These are phyloP conservation scores for Penstemon davidsonii DNA, from an alignment of 257 asterid genomes.

Conservation along the genomic window DNA sequence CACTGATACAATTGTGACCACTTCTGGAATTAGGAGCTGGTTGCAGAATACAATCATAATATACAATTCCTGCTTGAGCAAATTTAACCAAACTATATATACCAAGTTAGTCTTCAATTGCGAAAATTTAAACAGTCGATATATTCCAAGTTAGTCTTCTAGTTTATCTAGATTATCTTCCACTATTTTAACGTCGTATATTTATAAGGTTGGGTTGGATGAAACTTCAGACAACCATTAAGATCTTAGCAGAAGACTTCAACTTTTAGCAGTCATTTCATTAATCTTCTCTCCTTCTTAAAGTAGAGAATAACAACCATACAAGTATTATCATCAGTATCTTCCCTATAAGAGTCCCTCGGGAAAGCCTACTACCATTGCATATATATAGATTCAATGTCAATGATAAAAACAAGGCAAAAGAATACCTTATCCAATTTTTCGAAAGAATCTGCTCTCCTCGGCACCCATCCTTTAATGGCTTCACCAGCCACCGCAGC, in stretches of 20 bases:
- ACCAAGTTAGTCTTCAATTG: conserved; percentile 3
- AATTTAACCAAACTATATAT: conserved; percentile 4
- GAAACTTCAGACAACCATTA: no score
- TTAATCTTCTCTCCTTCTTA: conserved; percentile 3
- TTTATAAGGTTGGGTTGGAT: conserved; percentile 1
- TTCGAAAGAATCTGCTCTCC: conserved; percentile 87
- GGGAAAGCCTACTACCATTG: conserved; percentile 1
- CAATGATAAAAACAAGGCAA: conserved; percentile 23
- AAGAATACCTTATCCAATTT: conserved; percentile 79
- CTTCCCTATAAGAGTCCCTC: background rate
- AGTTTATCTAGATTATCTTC: no score
- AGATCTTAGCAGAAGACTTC: conserved; percentile 11
- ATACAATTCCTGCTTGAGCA: conserved; percentile 20
- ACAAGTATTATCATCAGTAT: background rate
- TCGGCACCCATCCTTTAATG: conserved; percentile 85
- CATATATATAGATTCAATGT: conserved; percentile 4
- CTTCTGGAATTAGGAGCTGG: conserved; percentile 3
- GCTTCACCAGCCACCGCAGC: conserved; percentile 38
- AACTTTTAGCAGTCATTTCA: conserved; percentile 13
- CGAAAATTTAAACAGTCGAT: background rate
- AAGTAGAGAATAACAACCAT: background rate
- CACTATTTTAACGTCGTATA: background rate
- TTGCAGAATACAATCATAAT: background rate
- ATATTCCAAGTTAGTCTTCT: background rate
- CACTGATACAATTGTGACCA: background rate